Percentiles rank a stretch among this genome's conserved stretches.
Evolutionary conservation across 805 yeast genomes (phyloP).

Genomic region (Teunomyces cretensis): DNA sequence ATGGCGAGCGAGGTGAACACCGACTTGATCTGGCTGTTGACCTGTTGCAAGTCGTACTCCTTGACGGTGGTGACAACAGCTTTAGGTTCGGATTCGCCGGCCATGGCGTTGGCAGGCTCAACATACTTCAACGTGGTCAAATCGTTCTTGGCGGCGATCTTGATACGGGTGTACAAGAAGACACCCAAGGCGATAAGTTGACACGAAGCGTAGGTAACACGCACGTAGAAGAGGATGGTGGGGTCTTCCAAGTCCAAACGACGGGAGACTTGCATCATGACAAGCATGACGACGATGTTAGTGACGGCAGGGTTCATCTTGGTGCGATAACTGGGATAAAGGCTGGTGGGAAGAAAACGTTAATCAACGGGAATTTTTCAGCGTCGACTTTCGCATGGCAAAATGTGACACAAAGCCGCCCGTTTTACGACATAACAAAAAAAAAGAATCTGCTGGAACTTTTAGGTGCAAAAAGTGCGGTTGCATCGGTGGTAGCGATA

Average conservation of each 20-base stretch:
- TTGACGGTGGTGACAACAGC: slow-evolving; percentile 88
- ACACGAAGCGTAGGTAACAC: slow-evolving; percentile 68
- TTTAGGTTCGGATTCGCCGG: slow-evolving; percentile 70
- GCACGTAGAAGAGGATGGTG: slow-evolving; percentile 64
- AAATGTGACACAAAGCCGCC: not conserved
- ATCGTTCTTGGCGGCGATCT: slow-evolving; percentile 76
- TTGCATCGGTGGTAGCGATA: no score
- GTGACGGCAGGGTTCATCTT: slow-evolving; percentile 84
- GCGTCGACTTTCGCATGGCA: not conserved
- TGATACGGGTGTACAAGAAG: slow-evolving; percentile 61
- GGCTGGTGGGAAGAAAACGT: not conserved
- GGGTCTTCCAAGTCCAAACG: slow-evolving; percentile 88
- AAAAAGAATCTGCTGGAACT: not conserved
- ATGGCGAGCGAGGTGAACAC: slow-evolving; percentile 87
- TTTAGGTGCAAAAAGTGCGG: not conserved
- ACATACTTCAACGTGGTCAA: slow-evolving; percentile 89
- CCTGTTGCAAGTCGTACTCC: slow-evolving; percentile 91
- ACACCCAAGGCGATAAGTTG: slow-evolving; percentile 63
- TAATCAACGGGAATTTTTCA: not conserved
- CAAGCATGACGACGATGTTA: slow-evolving; percentile 86
- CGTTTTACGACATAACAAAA: no score
- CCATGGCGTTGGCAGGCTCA: slow-evolving; percentile 76
- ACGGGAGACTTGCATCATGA: slow-evolving; percentile 94
- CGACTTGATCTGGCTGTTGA: slow-evolving; percentile 75
- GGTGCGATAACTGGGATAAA: not conserved